These are phyloP conservation scores for Alnus glutinosa DNA, from an alignment of 306 rosid species.

Conservation along the genomic window DNA sequence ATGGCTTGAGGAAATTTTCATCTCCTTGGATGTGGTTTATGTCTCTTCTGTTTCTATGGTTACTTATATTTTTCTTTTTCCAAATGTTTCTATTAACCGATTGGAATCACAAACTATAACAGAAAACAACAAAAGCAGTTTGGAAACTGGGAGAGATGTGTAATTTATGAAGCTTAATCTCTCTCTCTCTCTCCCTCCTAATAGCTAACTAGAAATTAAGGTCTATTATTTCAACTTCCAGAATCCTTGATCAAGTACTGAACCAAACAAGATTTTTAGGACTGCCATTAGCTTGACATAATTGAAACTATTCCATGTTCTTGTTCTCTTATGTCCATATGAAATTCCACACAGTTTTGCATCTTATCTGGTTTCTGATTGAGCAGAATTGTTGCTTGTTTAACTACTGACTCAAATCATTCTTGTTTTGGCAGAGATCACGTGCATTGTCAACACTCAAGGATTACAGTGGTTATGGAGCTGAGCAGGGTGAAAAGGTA, in stretches of 20 bases:
- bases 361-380: conserved; percentile 6
- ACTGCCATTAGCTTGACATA: background rate
- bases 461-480: conserved; percentile 96
- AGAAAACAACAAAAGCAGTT: background rate
- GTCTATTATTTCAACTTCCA: background rate
- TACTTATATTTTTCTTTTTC: background rate
- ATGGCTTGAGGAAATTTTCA: background rate
- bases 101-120: background rate
- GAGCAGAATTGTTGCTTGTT: conserved; percentile 15
- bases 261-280: conserved; percentile 3
- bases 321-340: background rate
- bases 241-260: background rate
- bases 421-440: conserved; percentile 57
- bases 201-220: background rate
- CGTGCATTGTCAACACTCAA: conserved; percentile 70
- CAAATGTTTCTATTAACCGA: background rate
- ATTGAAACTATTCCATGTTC: background rate
- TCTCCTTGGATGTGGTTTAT: background rate
- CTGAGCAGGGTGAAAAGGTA: conserved; percentile 98
- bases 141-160: background rate
- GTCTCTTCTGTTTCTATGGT: background rate
- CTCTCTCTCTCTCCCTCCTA: background rate
- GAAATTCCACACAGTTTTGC: background rate
- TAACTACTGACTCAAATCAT: conserved; percentile 11
- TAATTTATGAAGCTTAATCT: background rate